These are phyloP conservation scores for Monilinia vaccinii-corymbosi DNA, from an alignment of 2,329 filamentous ascomycete species.

Conservation along the genomic window DNA sequence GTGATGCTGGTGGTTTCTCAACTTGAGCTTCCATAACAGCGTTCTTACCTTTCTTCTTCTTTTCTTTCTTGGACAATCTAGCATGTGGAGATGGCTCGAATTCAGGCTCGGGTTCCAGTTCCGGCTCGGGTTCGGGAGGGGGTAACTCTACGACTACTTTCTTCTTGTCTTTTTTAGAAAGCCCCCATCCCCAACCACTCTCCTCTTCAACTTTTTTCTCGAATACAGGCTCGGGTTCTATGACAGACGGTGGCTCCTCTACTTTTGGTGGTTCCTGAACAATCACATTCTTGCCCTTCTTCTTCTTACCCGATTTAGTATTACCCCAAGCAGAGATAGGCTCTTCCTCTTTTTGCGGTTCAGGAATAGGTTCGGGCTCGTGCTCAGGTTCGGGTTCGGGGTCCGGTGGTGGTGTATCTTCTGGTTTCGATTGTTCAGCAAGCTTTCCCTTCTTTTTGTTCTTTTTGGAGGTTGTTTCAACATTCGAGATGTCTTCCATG, in stretches of 20 bases:
- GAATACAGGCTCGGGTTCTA: constrained; percentile 32
- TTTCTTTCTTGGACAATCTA: constrained; percentile 41
- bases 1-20: constrained; percentile 21
- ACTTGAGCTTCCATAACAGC: constrained; percentile 23
- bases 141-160: constrained; percentile 2
- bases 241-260: constrained; percentile 34
- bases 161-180: constrained; percentile 35
- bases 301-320: constrained; percentile 27
- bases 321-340: constrained; percentile 17
- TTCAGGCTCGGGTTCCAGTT: constrained; percentile 15
- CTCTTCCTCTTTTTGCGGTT: neutral
- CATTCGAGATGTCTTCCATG: constrained; percentile 22
- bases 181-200: constrained; percentile 2
- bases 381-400: constrained; percentile 31
- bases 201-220: neutral
- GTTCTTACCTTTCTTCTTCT: constrained; percentile 35
- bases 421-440: constrained; percentile 23
- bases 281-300: constrained; percentile 43
- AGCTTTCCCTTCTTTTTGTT: constrained; percentile 34
- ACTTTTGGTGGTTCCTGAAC: constrained; percentile 34
- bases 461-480: constrained; percentile 40
- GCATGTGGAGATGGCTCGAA: constrained; percentile 16
- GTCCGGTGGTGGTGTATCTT: constrained; percentile 16
- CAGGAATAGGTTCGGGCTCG: constrained; percentile 17
- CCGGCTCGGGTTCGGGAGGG: constrained; percentile 26